Conservation (phyloP, 768 basidiomycete genomes). For the Rhizopogon salebrosus region DNA sequence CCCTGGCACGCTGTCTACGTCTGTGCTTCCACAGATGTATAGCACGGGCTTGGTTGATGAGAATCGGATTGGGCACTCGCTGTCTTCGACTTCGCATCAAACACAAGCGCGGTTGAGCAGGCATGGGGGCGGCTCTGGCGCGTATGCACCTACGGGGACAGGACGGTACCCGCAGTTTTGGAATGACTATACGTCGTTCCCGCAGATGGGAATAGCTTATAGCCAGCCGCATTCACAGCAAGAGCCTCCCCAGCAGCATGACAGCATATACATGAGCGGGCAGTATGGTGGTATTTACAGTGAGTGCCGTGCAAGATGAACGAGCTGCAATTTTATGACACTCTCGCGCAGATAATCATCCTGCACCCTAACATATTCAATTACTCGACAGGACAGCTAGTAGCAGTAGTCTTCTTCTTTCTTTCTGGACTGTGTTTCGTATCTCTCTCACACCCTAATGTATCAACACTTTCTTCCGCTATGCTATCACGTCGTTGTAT, state of each 20-base stretch:
- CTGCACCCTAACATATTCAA: background rate
- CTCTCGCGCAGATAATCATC: conserved; percentile 2
- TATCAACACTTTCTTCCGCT: background rate
- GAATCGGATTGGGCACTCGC: conserved; percentile 21
- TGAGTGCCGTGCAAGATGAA: conserved; percentile 9
- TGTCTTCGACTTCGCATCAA: conserved; percentile 14
- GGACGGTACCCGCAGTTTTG: conserved; percentile 49
- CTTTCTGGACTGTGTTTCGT: background rate
- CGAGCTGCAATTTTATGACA: background rate
- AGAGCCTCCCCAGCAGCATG: conserved; percentile 9
- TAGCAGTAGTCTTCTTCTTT: background rate
- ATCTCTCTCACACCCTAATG: background rate
- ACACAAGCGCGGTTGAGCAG: conserved; percentile 12
- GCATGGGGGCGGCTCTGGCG: conserved; percentile 9
- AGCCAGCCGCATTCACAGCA: conserved; percentile 11
- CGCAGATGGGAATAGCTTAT: conserved; percentile 42
- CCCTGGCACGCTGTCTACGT: conserved; percentile 55
- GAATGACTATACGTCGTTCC: conserved; percentile 50
- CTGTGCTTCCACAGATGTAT: conserved; percentile 69
- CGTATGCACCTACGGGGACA: conserved; percentile 16
- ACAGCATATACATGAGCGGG: conserved; percentile 17
- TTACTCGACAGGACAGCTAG: background rate
- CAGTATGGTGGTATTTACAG: conserved; percentile 24
- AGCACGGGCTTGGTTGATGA: conserved; percentile 67
- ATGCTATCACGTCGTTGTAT: background rate